phyloP scores from a whole-genome alignment of 2,329 filamentous ascomycete genomes.

The Fusarium scirpi region DNA sequence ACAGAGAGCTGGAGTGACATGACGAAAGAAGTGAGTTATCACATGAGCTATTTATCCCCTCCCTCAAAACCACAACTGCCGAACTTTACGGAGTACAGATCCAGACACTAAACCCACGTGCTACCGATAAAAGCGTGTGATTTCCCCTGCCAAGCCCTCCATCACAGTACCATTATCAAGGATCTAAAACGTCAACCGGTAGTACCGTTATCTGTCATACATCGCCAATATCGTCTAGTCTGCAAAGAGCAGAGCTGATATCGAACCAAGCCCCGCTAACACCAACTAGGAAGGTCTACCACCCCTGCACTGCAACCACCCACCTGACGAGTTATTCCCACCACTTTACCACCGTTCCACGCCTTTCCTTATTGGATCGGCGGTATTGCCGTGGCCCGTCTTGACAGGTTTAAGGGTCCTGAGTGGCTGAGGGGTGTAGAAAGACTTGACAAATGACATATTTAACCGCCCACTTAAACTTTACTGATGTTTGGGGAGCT shows the following conservation, averaged over 20 bases:
- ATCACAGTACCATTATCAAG: neutral
- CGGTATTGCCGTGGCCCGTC: neutral
- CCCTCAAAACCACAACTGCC: neutral
- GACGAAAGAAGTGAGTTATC: neutral
- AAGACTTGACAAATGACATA: neutral
- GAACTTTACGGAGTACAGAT: neutral
- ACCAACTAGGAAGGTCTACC: neutral
- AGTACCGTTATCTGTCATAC: neutral
- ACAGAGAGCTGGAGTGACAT: accelerated
- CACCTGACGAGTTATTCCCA: constrained; percentile 28
- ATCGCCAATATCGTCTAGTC: neutral
- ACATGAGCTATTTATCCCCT: neutral
- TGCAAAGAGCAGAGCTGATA: neutral
- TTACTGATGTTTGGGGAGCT: accelerated
- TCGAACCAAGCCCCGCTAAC: neutral
- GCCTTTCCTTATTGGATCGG: constrained; percentile 9
- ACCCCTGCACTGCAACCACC: constrained; percentile 12
- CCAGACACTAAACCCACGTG: neutral
- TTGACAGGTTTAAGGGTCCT: constrained; percentile 10
- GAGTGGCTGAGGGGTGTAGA: neutral
- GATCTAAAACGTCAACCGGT: too few relatives aligned
- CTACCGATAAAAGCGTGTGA: neutral
- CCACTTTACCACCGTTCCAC: constrained; percentile 24
- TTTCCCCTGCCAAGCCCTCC: neutral
- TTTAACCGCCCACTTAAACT: accelerated